Percentiles rank a stretch among this genome's conserved stretches.
Evolutionary conservation across 768 basidiomycete species (phyloP).

Genomic region (Termitomyces sp.): DNA sequence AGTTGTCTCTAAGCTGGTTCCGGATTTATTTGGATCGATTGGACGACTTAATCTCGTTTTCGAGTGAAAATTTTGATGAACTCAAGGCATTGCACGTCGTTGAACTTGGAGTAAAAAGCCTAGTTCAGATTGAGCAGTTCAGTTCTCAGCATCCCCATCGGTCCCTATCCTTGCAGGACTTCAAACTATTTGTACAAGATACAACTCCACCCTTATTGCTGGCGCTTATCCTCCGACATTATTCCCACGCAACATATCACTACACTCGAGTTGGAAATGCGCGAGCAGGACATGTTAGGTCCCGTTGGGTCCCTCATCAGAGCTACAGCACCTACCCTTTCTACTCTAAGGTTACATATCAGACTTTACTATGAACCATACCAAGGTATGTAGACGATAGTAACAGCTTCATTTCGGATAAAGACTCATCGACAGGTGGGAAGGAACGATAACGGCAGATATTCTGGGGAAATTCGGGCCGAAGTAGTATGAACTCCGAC

Average conservation of each 20-base stretch:
- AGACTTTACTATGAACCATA: too few relatives aligned
- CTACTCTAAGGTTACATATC: not conserved
- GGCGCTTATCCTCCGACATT: not conserved
- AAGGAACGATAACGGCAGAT: too few relatives aligned
- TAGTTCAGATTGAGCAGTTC: not conserved
- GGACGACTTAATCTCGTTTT: not conserved
- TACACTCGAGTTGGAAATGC: not conserved
- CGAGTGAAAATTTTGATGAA: not conserved
- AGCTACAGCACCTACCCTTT: too few relatives aligned
- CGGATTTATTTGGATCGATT: not conserved
- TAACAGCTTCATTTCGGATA: too few relatives aligned
- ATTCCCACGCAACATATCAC: not conserved
- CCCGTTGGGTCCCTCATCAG: not conserved
- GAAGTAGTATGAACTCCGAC: too few relatives aligned
- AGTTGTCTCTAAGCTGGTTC: not conserved
- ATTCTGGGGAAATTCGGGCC: too few relatives aligned
- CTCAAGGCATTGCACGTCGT: not conserved
- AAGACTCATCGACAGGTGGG: too few relatives aligned
- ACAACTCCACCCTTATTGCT: not conserved
- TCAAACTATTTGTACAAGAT: not conserved
- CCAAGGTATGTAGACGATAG: too few relatives aligned
- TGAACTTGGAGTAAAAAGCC: not conserved
- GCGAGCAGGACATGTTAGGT: not conserved
- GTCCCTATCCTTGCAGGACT: not conserved
- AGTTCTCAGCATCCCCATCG: not conserved